Conservation (phyloP, 169 alveolate genomes). For the Theileria luwenshuni region DNA sequence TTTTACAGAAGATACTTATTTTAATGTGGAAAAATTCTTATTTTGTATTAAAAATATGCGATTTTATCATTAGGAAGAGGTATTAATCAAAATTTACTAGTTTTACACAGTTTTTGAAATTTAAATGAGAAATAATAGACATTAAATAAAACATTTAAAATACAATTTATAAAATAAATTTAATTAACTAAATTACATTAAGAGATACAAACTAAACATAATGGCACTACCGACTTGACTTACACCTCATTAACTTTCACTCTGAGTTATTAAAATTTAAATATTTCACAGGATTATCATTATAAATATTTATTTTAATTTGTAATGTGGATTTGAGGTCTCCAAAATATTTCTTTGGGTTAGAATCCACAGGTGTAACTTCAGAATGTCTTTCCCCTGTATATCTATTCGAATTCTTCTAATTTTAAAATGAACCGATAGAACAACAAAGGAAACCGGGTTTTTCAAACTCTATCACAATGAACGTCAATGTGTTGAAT, state of each 20-base stretch:
- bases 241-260: constrained; percentile 28
- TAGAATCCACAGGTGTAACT: not conserved
- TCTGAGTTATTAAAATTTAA: not conserved
- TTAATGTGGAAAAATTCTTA: not conserved
- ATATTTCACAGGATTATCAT: not conserved
- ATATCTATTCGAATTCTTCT: constrained; percentile 36
- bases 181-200: constrained; percentile 12
- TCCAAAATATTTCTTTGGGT: no score
- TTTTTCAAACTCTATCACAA: constrained; percentile 6
- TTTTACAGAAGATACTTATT: constrained; percentile 6
- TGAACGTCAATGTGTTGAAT: constrained; percentile 34
- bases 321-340: not conserved
- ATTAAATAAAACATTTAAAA: constrained; percentile 45
- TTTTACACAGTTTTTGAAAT: not conserved
- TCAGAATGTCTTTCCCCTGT: not conserved
- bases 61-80: not conserved
- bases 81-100: not conserved
- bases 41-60: not conserved
- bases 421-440: not conserved
- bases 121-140: constrained; percentile 49
- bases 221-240: constrained; percentile 61
- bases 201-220: constrained; percentile 41
- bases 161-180: constrained; percentile 51
- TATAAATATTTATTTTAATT: no score
- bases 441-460: not conserved